Evolutionary conservation across 2,329 filamentous ascomycete genomes (phyloP).

Genomic region (Sclerotinia spermophila): DNA sequence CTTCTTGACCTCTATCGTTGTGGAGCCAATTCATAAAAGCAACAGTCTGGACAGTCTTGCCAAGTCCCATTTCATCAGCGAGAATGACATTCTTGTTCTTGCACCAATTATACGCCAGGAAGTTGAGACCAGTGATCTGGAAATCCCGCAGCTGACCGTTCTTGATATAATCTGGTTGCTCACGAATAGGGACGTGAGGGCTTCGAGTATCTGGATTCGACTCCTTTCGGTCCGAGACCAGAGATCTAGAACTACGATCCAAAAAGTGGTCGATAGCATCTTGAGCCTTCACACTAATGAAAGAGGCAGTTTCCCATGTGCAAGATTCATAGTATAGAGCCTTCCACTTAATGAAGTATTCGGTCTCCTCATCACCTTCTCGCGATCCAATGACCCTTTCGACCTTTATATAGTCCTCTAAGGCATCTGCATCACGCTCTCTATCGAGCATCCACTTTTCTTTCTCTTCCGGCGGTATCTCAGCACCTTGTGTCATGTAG

Average conservation of each 20-base stretch:
- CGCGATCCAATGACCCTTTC: constrained; percentile 87
- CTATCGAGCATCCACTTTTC: constrained; percentile 95
- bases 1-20: constrained; percentile 84
- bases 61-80: constrained; percentile 97
- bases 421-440: constrained; percentile 82
- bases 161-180: constrained; percentile 81
- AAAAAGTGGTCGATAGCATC: constrained; percentile 88
- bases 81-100: constrained; percentile 92
- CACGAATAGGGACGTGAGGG: constrained; percentile 66
- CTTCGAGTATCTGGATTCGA: constrained; percentile 71
- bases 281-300: constrained; percentile 76
- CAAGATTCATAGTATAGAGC: constrained; percentile 88
- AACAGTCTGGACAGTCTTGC: constrained; percentile 97
- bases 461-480: constrained; percentile 77
- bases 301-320: constrained; percentile 81
- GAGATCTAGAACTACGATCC: constrained; percentile 76
- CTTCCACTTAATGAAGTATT: constrained; percentile 98
- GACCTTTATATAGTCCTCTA: constrained; percentile 86
- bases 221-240: constrained; percentile 75
- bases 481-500: constrained; percentile 67
- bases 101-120: constrained; percentile 94
- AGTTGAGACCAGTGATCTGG: constrained; percentile 91
- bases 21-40: constrained; percentile 96
- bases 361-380: constrained; percentile 72
- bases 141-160: constrained; percentile 86